Evolutionary conservation across 108 stramenopile species (phyloP), one percentile per base, ranked within the genome.

Genomic region (Chaetoceros muelleri): DNA sequence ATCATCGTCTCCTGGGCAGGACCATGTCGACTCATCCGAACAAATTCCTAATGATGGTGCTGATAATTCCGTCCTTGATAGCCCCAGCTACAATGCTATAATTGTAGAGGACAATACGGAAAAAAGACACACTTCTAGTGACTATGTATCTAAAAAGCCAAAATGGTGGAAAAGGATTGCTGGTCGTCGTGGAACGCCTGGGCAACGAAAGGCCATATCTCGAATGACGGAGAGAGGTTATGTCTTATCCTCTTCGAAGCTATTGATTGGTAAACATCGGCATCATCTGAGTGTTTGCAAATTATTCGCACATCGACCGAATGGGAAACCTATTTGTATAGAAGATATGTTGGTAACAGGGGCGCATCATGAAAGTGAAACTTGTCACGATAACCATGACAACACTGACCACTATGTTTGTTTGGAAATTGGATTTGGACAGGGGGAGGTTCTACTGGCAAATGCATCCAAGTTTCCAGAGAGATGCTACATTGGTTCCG

Each of bases 391-490:
- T 29, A 56, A 61, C 22, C 67, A 17, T 24, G 44, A 66, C n/a
- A 46, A 44, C 53, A 46, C 28, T 24, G 56, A 57, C 2, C 25
- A 29, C 8, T 66, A 78, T 21, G 72, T 75, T 26, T 76, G 77
- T 73, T 58, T 84, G 20, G 86, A 87, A 49, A 71, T 87, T 44
- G 86, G 86, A 13, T 82, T 80, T 62, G 86, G 86, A 1, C 59
- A 64, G 20, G 86, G 86, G 18, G 76, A 81, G 40, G 84, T 81
- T 58, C 17, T 87, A 23, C 53, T 78, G 24, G 71, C 75, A 8
- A 71, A 80, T 44, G 66, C 79, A 29, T 44, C 20, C 20, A 57
- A 53, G 2, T 45, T 67, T 64, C 72, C 65, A 20, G 58, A 74
- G 25, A 55, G 44, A 10, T 64, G 52, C 28, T 64, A 74, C 31